Evolutionary conservation across 108 stramenopile species (phyloP).

Genomic region (Craspedostauros australis): DNA sequence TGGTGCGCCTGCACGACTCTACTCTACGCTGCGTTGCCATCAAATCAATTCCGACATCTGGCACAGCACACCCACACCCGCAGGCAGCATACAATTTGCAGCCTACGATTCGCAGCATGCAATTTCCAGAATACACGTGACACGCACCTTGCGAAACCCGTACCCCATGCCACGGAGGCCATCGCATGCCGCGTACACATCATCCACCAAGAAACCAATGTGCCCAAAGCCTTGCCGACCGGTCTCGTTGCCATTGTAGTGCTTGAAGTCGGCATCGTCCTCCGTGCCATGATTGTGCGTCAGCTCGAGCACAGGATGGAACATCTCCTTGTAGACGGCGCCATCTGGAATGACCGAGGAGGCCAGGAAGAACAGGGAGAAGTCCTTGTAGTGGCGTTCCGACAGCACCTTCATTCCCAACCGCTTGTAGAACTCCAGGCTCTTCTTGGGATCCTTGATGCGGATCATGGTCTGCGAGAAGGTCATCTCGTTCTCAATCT

Average conservation of each 20-base stretch:
- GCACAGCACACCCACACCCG: background rate
- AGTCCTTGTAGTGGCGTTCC: slow-evolving; percentile 79
- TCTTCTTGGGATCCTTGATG: slow-evolving; percentile 86
- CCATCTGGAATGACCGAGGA: slow-evolving; percentile 43
- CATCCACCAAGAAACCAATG: slow-evolving; percentile 93
- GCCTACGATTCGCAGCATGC: no score
- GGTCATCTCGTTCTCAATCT: slow-evolving; percentile 60
- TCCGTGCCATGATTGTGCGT: slow-evolving; percentile 96
- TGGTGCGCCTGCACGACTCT: no score
- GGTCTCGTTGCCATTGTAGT: slow-evolving; percentile 95
- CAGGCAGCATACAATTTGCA: background rate
- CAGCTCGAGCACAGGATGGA: slow-evolving; percentile 82
- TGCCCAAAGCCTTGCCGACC: slow-evolving; percentile 96
- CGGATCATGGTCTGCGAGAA: slow-evolving; percentile 96
- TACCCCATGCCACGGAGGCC: slow-evolving; percentile 68
- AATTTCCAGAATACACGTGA: no score
- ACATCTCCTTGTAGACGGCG: slow-evolving; percentile 32
- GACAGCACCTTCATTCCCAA: slow-evolving; percentile 81
- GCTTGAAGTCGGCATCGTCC: slow-evolving; percentile 62
- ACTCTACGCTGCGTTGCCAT: no score
- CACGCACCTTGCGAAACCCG: slow-evolving; percentile 65
- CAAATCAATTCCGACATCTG: no score
- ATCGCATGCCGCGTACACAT: slow-evolving; percentile 91
- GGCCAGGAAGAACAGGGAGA: slow-evolving; percentile 93
- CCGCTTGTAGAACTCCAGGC: slow-evolving; percentile 81